Base-by-base conservation (phyloP, 78 protist species). In the Dictyostelium firmibasis region DNA sequence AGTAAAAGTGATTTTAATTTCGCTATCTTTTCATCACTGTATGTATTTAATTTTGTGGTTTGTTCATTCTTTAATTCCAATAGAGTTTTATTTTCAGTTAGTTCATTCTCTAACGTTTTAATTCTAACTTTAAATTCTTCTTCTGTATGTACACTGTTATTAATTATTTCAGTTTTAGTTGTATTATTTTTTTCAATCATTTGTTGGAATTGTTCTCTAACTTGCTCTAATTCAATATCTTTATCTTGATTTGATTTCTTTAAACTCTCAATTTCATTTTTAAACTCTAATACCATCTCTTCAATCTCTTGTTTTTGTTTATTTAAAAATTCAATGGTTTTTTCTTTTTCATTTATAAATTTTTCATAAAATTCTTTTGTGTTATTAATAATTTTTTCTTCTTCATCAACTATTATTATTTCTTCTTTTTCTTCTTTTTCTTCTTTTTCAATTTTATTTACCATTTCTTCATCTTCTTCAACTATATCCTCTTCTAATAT, bases 1-100 rank as follows among this genome's bases (percentile, higher is more conserved):
- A 70, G 25, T 27, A 89, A 69, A 4, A 89, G 74, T 31, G 67
- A 57, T 84, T 89, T 89, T 16, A 89, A n/a, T n/a, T 89, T 89
- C 23, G 31, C 43, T 33, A 81, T 57, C 25, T 89, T 89, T 2
- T 81, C 94, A 16, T 89, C 79, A 75, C 9, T 57, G 20, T 57
- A 57, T 16, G 67, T 57, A 57, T 57, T 57, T 20, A 57, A 20
- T 20, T 57, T 57, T 57, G 67, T 20, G 6, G 20, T 57, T 57
- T 57, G 67, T 20, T 57, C 67, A 57, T 57, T 57, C 67, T 57
- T 57, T 57, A 57, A 57, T 57, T 57, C 67, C 0, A 57, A 5
- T 20, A 4, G 67, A 57, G 27, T 14, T 57, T 57, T 57, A 57
- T 57, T 57, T 57, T 57, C 67, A 57, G 6, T 18, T 4, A 57